Base-by-base conservation (phyloP, 345 rosid genomes). In the Bruguiera parviflora region DNA sequence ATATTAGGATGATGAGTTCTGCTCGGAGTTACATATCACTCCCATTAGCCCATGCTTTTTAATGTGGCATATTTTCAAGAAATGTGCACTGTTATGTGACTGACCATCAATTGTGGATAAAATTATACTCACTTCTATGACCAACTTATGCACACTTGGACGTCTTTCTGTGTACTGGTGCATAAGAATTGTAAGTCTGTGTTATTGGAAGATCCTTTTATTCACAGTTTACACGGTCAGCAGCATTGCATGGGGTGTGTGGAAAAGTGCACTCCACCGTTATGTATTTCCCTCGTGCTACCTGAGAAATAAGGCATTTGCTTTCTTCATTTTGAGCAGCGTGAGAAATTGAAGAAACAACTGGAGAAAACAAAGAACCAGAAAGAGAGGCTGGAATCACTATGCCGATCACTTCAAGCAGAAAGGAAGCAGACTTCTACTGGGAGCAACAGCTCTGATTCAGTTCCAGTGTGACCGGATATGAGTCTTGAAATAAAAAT, bases 331-430 rank as follows among this genome's bases (percentile, higher is more conserved):
- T 63, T 24, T 63, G 65, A 62, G 62, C 87, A 94, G 97, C 91
- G 95, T 8, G 97, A 94, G 65, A 77, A 77, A 65, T 19, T 80
- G 84, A 94, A 89, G 89, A 87, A 88, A 77, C 88, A 79, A 64
- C 73, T 91, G 73, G 92, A 91, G 87, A 94, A 87, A 82, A 83
- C 85, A 25, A 94, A 84, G 87, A 94, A 94, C 63, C 98, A 94
- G 81, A 94, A 94, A 78, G 95, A 87, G 53, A 91, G 84, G 81
- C 91, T 89, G 39, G 98, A 94, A 78, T 89, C 92, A 9, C 79
- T 91, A 68, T 94, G 95, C 81, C 84, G 97, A 62, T 85, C 95
- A n/a, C 96, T 91, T 73, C 98, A 89, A 75, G 92, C 95, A 10
- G 96, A 94, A 79, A 82, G 97, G 82, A 91, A 84, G 73, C 95